phyloP scores from a whole-genome alignment of 345 rosid genomes.

The Schrenkiella parvula region DNA sequence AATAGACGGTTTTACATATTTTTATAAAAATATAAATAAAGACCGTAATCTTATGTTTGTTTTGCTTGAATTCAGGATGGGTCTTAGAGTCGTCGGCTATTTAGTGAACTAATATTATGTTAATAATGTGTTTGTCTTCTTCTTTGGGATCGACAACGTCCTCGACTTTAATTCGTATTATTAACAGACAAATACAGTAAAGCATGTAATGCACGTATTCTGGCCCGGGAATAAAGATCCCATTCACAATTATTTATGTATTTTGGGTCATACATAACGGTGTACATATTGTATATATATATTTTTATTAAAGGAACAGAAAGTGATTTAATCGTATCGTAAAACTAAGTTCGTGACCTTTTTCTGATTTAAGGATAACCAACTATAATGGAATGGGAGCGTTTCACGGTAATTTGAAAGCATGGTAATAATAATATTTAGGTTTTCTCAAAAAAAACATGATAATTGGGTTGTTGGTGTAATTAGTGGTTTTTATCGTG shows the following conservation, averaged over 20 bases:
- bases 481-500: constrained; percentile 3
- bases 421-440: not conserved
- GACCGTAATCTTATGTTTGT: too few relatives aligned
- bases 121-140: not conserved
- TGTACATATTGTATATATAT: not conserved
- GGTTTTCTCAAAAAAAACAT: not conserved
- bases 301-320: not conserved
- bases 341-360: not conserved
- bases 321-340: not conserved
- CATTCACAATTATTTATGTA: not conserved
- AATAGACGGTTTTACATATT: too few relatives aligned
- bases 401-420: not conserved
- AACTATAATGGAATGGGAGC: constrained; percentile 6
- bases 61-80: too few relatives aligned
- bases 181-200: constrained; percentile 8
- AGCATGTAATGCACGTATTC: constrained; percentile 23
- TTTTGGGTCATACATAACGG: not conserved
- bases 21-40: too few relatives aligned
- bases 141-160: constrained; percentile 10
- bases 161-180: not conserved
- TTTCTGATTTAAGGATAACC: not conserved
- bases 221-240: not conserved
- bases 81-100: too few relatives aligned
- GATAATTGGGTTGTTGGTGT: not conserved
- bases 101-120: too few relatives aligned